Evolutionary conservation across 2,329 filamentous ascomycete species (phyloP).

Genomic region (Fusarium euwallaceae): DNA sequence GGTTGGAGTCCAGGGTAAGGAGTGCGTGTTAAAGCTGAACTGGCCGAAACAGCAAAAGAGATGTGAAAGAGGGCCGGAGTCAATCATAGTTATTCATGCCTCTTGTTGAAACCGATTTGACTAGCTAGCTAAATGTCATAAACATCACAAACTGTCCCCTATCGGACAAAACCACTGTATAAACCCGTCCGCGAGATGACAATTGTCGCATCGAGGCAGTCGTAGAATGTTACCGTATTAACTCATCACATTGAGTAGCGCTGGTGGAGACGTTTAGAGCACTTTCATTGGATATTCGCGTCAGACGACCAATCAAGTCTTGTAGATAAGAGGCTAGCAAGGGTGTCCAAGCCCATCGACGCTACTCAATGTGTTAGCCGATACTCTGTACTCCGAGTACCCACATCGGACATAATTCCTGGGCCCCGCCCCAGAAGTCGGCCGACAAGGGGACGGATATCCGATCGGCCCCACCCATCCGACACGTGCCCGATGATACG

Average conservation of each 20-base stretch:
- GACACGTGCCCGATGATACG: not conserved
- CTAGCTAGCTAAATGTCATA: not conserved
- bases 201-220: not conserved
- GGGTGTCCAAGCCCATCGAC: too few species aligned
- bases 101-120: not conserved
- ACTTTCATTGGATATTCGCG: too few species aligned
- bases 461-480: not conserved
- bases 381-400: too few species aligned
- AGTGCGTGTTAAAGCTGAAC: not conserved
- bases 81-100: not conserved
- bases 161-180: not conserved
- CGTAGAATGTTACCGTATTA: too few species aligned
- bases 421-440: not conserved
- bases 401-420: slow-evolving; percentile 6
- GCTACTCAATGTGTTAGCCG: too few species aligned
- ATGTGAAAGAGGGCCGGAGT: not conserved
- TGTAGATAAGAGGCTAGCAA: too few species aligned
- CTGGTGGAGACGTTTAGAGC: too few species aligned
- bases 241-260: too few species aligned
- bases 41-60: not conserved
- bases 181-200: not conserved
- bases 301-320: too few species aligned
- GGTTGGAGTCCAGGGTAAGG: not conserved
- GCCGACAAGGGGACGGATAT: not conserved
- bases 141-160: not conserved